phyloP scores from a whole-genome alignment of 1,284 basidiomycete genomes.

The Pterulicium gracile region DNA sequence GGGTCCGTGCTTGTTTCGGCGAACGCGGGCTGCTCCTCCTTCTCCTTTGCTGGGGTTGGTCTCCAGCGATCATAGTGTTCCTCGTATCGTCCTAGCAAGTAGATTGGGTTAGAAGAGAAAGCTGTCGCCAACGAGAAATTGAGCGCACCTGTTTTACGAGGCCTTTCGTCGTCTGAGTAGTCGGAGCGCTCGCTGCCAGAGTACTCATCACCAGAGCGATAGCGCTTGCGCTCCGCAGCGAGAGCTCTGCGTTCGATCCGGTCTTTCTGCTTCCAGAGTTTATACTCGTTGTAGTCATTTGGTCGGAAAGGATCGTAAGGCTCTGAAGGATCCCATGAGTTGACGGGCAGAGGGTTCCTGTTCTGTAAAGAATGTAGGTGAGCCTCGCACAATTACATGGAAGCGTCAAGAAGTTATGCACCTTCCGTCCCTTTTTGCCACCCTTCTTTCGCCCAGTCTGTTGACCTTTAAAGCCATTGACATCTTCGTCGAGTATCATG shows the following conservation, averaged over 20 bases:
- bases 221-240: slow-evolving; percentile 48
- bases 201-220: slow-evolving; percentile 53
- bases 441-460: slow-evolving; percentile 32
- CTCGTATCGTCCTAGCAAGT: slow-evolving; percentile 40
- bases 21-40: slow-evolving; percentile 17
- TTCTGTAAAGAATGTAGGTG: slow-evolving; percentile 30
- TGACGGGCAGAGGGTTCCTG: slow-evolving; percentile 39
- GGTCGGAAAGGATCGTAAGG: slow-evolving; percentile 72
- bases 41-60: slow-evolving; percentile 34
- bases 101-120: slow-evolving; percentile 6
- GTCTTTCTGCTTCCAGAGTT: slow-evolving; percentile 64
- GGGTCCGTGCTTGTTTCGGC: slow-evolving; percentile 22
- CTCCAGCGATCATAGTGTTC: slow-evolving; percentile 45
- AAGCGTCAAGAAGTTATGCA: slow-evolving; percentile 17
- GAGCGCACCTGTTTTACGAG: slow-evolving; percentile 55
- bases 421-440: slow-evolving; percentile 56
- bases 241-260: slow-evolving; percentile 57
- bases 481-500: slow-evolving; percentile 77
- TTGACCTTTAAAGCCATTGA: slow-evolving; percentile 69
- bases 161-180: slow-evolving; percentile 54
- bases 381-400: slow-evolving; percentile 8
- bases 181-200: slow-evolving; percentile 53
- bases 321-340: slow-evolving; percentile 67
- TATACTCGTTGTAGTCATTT: slow-evolving; percentile 82
- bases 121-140: not conserved